Evolutionary conservation across 1,284 basidiomycete genomes (phyloP).

Genomic region (Moesziomyces sp.): DNA sequence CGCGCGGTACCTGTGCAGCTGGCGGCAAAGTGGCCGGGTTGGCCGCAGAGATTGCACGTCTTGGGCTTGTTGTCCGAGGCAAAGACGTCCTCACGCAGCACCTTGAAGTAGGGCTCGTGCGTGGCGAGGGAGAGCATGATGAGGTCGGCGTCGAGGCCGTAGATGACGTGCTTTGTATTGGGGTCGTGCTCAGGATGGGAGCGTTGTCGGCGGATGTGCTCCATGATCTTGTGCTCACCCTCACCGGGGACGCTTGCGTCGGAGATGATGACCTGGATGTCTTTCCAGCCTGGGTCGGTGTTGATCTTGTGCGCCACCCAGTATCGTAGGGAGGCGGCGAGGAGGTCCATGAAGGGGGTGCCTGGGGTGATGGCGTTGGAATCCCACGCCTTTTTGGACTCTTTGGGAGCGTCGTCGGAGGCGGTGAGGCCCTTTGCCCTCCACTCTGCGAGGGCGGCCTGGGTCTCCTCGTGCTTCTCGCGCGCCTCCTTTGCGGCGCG

Average conservation of each 20-base stretch:
- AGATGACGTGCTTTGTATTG: conserved; percentile 96
- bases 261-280: conserved; percentile 86
- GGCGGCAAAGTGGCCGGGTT: conserved; percentile 91
- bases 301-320: conserved; percentile 98
- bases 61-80: conserved; percentile 74
- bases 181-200: conserved; percentile 88
- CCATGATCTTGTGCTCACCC: conserved; percentile 99
- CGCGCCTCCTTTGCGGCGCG: conserved; percentile 92
- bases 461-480: conserved; percentile 87
- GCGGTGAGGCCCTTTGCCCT: conserved; percentile 88
- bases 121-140: conserved; percentile 99
- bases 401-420: conserved; percentile 79
- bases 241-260: conserved; percentile 97
- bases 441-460: conserved; percentile 84
- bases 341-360: conserved; percentile 96
- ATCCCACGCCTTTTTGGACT: conserved; percentile 87
- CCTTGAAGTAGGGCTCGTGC: conserved; percentile 96
- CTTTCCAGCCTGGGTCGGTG: conserved; percentile 92
- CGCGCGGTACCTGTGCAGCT: conserved; percentile 76
- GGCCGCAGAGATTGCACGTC: conserved; percentile 86
- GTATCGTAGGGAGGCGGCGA: conserved; percentile 88
- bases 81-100: conserved; percentile 98
- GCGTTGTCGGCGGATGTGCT: conserved; percentile 92
- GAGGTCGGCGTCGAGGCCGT: conserved; percentile 97
- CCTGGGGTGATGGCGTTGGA: conserved; percentile 97